Conservation (phyloP, 768 basidiomycete genomes). For the Lactarius hengduanensis region DNA sequence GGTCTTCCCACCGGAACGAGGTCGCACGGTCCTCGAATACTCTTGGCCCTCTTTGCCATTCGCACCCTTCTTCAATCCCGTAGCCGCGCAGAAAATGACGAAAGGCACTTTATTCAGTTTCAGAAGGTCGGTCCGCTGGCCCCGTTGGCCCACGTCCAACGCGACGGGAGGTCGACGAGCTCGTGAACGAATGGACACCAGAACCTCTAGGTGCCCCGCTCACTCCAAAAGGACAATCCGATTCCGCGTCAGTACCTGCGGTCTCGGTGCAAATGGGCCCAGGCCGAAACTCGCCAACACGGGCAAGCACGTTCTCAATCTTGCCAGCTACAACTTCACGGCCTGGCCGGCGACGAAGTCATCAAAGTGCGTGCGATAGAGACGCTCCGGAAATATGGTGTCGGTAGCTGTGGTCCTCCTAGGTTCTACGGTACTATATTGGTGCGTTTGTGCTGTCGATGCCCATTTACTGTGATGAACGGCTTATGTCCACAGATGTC, state of each 20-base stretch:
- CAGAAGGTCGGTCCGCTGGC: conserved; percentile 52
- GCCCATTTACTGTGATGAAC: not conserved
- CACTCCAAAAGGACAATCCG: conserved; percentile 54
- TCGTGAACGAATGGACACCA: conserved; percentile 93
- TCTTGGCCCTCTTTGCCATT: conserved; percentile 65
- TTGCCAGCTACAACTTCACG: conserved; percentile 90
- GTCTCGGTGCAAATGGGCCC: conserved; percentile 78
- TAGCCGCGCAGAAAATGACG: conserved; percentile 79
- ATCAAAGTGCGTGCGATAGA: conserved; percentile 86
- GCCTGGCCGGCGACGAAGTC: conserved; percentile 83
- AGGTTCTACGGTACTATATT: conserved; percentile 96
- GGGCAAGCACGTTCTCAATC: conserved; percentile 76
- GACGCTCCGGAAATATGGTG: conserved; percentile 84
- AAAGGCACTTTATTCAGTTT: conserved; percentile 89
- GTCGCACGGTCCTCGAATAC: conserved; percentile 52
- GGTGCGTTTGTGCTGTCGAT: conserved; percentile 49
- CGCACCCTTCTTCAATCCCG: too few species aligned
- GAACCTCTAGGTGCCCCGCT: conserved; percentile 75
- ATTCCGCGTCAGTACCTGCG: conserved; percentile 71
- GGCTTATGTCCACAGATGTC: conserved; percentile 58
- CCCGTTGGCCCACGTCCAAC: not conserved
- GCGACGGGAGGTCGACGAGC: conserved; percentile 87
- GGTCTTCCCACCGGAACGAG: conserved; percentile 94
- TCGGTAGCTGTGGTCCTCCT: conserved; percentile 94
- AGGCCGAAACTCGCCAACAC: conserved; percentile 73